These are phyloP conservation scores for Podaxis rugospora DNA, from an alignment of 768 basidiomycete species.

Conservation along the genomic window DNA sequence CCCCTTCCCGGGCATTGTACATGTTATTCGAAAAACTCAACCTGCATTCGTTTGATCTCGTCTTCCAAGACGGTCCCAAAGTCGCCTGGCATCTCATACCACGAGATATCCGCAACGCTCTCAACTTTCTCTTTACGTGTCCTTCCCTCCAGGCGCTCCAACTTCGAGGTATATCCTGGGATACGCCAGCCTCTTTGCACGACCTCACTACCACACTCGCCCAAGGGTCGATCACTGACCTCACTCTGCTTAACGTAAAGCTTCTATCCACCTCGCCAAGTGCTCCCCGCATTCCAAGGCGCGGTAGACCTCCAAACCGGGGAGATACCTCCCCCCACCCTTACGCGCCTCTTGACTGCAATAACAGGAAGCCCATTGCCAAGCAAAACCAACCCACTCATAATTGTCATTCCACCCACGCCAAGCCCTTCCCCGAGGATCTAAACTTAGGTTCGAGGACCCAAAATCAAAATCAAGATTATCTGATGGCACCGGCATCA, in stretches of 20 bases:
- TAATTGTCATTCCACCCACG: background rate
- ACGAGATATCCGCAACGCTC: background rate
- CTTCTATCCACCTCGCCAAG: background rate
- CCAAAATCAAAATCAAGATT: background rate
- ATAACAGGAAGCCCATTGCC: background rate
- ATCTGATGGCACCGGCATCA: background rate
- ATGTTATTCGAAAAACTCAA: background rate
- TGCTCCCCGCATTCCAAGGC: background rate
- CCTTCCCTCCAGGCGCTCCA: background rate
- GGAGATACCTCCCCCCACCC: background rate
- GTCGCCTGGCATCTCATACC: conserved; percentile 5
- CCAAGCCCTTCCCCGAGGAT: background rate
- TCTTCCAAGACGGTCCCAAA: conserved; percentile 6
- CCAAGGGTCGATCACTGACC: background rate
- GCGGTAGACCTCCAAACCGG: background rate
- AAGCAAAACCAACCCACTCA: background rate
- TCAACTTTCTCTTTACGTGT: background rate
- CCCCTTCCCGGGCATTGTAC: background rate
- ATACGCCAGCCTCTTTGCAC: background rate
- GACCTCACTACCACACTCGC: background rate
- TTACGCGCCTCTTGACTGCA: background rate
- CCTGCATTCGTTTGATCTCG: conserved; percentile 1
- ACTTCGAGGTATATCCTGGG: background rate
- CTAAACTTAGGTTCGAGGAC: background rate
- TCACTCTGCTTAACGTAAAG: background rate